Evolutionary conservation across 257 asterid species (phyloP).

Genomic region (Fraxinus quadrangulata): DNA sequence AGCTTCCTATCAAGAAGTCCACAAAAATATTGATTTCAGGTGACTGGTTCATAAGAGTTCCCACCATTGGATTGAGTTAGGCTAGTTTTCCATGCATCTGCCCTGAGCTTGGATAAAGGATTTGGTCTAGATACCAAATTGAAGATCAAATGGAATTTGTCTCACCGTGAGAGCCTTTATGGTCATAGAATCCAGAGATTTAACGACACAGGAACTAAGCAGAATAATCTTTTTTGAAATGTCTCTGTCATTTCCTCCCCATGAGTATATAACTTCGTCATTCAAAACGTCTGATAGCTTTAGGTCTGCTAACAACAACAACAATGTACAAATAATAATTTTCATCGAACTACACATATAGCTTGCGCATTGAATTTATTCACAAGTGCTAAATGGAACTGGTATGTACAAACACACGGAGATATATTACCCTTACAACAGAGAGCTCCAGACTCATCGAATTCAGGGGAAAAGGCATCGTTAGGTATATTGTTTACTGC

Average conservation of each 20-base stretch:
- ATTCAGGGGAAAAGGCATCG: slow-evolving; percentile 66
- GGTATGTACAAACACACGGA: not conserved
- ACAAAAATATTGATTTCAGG: slow-evolving; percentile 21
- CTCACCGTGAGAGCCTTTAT: slow-evolving; percentile 72
- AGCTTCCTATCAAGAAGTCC: slow-evolving; percentile 63
- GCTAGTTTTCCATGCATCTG: slow-evolving; percentile 2
- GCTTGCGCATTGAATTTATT: not conserved
- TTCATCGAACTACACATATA: slow-evolving; percentile 16
- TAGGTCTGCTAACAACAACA: slow-evolving; percentile 50
- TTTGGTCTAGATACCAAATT: slow-evolving; percentile 17
- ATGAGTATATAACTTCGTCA: slow-evolving; percentile 53
- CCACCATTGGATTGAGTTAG: not conserved
- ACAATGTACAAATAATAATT: slow-evolving; percentile 19
- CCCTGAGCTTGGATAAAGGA: not conserved
- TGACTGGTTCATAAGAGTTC: not conserved
- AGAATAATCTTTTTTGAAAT: slow-evolving; percentile 62
- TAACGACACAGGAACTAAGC: slow-evolving; percentile 56
- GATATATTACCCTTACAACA: slow-evolving; percentile 42
- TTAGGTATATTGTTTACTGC: slow-evolving; percentile 75
- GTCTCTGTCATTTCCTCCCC: slow-evolving; percentile 51
- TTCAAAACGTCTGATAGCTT: slow-evolving; percentile 64
- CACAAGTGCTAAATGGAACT: slow-evolving; percentile 12
- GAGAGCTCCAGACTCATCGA: slow-evolving; percentile 41
- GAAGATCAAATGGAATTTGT: slow-evolving; percentile 27
- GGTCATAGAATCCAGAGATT: slow-evolving; percentile 54